Percentiles rank a stretch among this genome's conserved stretches.
phyloP scores from a whole-genome alignment of 2,329 filamentous ascomycete species.

The Aspergillus sojae region DNA sequence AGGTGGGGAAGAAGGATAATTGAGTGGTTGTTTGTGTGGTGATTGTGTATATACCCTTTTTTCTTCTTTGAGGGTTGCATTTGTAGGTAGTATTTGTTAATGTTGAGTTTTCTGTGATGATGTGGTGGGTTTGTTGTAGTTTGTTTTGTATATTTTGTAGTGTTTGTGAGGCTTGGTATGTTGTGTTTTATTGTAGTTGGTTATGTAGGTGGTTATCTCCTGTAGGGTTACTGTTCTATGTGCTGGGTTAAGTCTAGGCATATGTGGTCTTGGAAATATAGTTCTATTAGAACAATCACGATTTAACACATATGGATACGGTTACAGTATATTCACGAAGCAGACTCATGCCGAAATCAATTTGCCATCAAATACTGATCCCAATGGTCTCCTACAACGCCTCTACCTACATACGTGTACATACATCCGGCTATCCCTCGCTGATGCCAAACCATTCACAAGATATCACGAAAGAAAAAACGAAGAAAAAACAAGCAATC shows the following conservation, averaged over 20 bases:
- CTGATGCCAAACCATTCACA: conserved; percentile 13
- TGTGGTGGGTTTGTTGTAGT: no score
- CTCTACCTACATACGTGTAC: conserved; percentile 20
- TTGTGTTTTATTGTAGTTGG: no score
- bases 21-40: neutral
- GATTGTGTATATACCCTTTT: neutral
- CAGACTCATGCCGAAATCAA: conserved; percentile 2
- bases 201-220: no score
- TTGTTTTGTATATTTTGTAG: no score
- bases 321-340: neutral
- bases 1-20: neutral
- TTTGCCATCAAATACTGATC: conserved; percentile 1
- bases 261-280: no score
- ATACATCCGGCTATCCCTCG: conserved; percentile 12
- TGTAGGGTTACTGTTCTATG: no score
- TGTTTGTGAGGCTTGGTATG: no score
- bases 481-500: conserved; percentile 6
- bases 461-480: neutral
- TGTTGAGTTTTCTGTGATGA: no score
- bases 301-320: no score
- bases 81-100: neutral
- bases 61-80: neutral
- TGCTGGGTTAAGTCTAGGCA: no score
- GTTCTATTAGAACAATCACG: no score
- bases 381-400: conserved; percentile 12